phyloP scores from a whole-genome alignment of 257 asterid genomes.

The Solanum clarkiae region DNA sequence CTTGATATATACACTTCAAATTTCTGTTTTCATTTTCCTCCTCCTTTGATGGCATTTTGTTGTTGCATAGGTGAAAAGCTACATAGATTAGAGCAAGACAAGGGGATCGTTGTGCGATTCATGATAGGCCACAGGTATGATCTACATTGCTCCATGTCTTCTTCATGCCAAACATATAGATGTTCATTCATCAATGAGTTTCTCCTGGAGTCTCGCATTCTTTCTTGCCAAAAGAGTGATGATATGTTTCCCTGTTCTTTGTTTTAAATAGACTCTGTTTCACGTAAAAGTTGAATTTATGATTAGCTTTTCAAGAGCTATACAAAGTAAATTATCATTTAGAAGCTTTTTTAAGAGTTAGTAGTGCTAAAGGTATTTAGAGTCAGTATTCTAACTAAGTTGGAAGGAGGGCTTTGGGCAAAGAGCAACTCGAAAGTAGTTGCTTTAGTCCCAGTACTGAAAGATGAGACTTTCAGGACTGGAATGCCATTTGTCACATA shows the following conservation, averaged over 20 bases:
- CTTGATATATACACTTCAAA: not conserved
- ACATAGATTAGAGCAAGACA: slow-evolving; percentile 49
- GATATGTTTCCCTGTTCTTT: not conserved
- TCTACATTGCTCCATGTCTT: not conserved
- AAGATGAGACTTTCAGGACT: not conserved
- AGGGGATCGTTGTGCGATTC: slow-evolving; percentile 71
- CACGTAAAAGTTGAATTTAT: not conserved
- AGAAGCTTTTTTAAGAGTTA: not conserved
- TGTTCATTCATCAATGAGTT: not conserved
- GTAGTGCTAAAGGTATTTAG: not conserved
- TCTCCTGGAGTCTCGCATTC: not conserved
- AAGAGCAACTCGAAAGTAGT: not conserved
- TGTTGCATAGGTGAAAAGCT: slow-evolving; percentile 38
- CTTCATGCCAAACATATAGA: not conserved
- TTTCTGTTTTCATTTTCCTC: not conserved
- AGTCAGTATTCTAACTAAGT: not conserved
- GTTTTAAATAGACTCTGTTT: not conserved
- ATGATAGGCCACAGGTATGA: slow-evolving; percentile 75
- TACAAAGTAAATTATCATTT: not conserved
- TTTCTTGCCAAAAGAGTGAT: not conserved
- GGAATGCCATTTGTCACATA: not conserved
- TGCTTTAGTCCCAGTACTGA: not conserved
- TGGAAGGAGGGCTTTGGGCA: not conserved
- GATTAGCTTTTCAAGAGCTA: not conserved
- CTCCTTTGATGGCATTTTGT: not conserved